Evolutionary conservation across 73 alveolate genomes (phyloP).

Genomic region (Effrenium voratum): DNA sequence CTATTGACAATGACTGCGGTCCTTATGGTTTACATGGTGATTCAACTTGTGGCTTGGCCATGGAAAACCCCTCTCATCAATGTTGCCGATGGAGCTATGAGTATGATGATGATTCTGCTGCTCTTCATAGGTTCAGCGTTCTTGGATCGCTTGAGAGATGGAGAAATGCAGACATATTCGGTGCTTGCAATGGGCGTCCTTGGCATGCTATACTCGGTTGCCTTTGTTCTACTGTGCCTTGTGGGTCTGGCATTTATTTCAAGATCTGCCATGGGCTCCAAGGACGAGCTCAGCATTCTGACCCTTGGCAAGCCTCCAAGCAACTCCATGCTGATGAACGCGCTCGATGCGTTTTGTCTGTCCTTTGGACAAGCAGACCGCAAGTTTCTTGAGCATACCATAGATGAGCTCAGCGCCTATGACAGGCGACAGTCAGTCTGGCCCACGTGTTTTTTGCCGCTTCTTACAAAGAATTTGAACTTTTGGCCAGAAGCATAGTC

Average conservation of each 20-base stretch:
- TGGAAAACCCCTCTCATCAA: slow-evolving; percentile 80
- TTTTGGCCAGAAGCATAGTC: too few species aligned
- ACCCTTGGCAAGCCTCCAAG: slow-evolving; percentile 21
- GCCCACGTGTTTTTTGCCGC: too few species aligned
- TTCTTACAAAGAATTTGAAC: too few species aligned
- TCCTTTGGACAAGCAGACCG: neutral
- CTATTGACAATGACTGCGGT: slow-evolving; percentile 70
- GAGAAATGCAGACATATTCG: slow-evolving; percentile 10
- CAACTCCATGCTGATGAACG: neutral
- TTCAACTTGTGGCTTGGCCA: slow-evolving; percentile 60
- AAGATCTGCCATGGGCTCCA: slow-evolving; percentile 21
- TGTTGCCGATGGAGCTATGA: slow-evolving; percentile 64
- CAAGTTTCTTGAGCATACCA: neutral
- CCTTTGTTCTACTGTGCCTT: slow-evolving; percentile 7
- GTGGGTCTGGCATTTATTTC: neutral
- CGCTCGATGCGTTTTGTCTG: neutral
- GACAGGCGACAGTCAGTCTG: too few species aligned
- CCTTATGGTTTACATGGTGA: slow-evolving; percentile 45
- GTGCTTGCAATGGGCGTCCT: slow-evolving; percentile 11
- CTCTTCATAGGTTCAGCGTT: slow-evolving; percentile 49
- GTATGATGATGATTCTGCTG: slow-evolving; percentile 39
- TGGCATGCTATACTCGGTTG: neutral
- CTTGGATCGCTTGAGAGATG: slow-evolving; percentile 34
- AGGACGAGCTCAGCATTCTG: neutral
- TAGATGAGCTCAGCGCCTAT: slow-evolving; percentile 30